Base-by-base conservation (phyloP, 192 early-diverging fungal species). In the Gamsiella multidivaricata region DNA sequence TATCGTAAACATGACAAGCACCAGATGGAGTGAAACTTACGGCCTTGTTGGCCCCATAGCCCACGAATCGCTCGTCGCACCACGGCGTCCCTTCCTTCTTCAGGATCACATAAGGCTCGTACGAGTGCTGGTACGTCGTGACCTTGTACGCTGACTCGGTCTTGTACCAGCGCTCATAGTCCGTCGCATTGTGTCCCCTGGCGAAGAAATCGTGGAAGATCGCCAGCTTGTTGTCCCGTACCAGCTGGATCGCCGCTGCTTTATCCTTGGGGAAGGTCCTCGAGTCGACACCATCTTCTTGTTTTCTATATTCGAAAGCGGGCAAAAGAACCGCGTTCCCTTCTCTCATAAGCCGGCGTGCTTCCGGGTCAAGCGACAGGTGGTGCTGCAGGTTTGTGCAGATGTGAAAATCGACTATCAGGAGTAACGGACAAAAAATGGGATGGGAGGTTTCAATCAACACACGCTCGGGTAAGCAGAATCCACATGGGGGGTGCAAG, bases 41-140 rank as follows among this genome's bases (percentile, higher is more conserved):
- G 6, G 41, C 42, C 18, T 64, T 52, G 26, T 64, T 52, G 34
- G 61, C 61, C 26, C 61, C 50, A 20, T 51, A 64, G 12, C 47
- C 47, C 7, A 64, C 74, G 53, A 89, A 89, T 18, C 88, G 63
- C 43, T 89, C 65, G 54, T 83, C 84, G 58, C 84, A 87, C 81
- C 79, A 83, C 12, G 86, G 69, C 0, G 71, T 61, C 4, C 83
- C 86, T 31, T 89, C 80, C 37, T 84, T 84, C 41, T 79, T 83
- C 23, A 83, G 81, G 23, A 89, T 83, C 23, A 87, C 83, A 61
- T 89, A 89, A 0, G 88, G 88, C 51, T 89, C 88, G 55, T 88
- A 89, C 2, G 81, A 81, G 34, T 81, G 84, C 39, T 87, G 82
- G 60, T 88, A 88, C 9, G 79, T 56, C 17, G 79, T 71, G 5